Conservation (phyloP, 2,329 filamentous ascomycete genomes). For the Orbilia javanica region DNA sequence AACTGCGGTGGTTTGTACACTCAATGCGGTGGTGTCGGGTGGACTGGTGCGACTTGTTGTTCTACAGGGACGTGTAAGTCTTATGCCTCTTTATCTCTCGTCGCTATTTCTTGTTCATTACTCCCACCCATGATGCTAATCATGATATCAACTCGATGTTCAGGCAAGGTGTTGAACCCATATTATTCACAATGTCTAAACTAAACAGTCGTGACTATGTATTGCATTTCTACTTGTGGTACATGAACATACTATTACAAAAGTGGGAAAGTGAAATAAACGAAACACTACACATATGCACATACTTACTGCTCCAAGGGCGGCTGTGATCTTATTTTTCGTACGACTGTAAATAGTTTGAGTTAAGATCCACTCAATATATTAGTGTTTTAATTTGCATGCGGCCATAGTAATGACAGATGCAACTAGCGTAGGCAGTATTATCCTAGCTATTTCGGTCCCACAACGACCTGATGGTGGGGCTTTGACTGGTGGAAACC, state of each 20-base stretch:
- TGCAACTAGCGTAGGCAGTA: too few relatives aligned
- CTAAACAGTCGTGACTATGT: neutral
- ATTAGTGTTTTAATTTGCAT: too few relatives aligned
- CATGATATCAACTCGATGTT: neutral
- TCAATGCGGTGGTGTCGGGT: slow-evolving; percentile 64
- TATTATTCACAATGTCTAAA: slow-evolving; percentile 51
- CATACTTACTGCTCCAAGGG: too few relatives aligned
- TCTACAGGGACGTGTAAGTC: slow-evolving; percentile 63
- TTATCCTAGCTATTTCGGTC: too few relatives aligned
- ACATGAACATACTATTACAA: neutral
- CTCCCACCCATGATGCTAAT: neutral
- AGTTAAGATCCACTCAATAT: too few relatives aligned
- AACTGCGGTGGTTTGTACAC: slow-evolving; percentile 63
- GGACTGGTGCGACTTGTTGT: slow-evolving; percentile 64
- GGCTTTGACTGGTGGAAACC: too few relatives aligned
- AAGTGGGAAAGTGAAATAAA: too few relatives aligned
- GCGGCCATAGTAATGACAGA: too few relatives aligned
- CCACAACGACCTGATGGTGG: too few relatives aligned
- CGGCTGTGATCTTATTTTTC: neutral
- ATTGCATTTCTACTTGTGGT: neutral
- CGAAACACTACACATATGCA: too few relatives aligned
- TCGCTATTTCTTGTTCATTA: neutral
- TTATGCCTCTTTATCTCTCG: neutral
- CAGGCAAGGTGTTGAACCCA: slow-evolving; percentile 44
- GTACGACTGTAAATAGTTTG: neutral